Percentiles rank a stretch among this genome's conserved stretches.
These are phyloP conservation scores for Cadophora luteo-olivacea DNA, from an alignment of 2,329 filamentous ascomycete species.

Conservation along the genomic window DNA sequence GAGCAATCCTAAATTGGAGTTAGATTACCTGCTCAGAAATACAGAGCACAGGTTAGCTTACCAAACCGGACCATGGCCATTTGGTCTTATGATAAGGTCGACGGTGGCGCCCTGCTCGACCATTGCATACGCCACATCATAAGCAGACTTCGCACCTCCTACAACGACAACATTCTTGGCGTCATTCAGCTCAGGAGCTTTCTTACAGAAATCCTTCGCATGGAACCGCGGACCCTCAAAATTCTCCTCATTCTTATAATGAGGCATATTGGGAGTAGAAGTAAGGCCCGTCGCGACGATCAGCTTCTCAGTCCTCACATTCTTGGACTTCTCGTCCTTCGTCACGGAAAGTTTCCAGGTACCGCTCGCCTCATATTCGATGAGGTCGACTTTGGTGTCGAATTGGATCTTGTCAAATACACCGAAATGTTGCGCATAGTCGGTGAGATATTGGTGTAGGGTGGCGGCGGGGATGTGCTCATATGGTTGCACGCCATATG, in stretches of 20 bases:
- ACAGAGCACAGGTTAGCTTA: background rate
- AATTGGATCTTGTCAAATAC: background rate
- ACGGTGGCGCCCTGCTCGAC: background rate
- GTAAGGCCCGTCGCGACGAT: background rate
- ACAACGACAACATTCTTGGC: background rate
- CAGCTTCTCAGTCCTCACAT: background rate
- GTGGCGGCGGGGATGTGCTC: background rate
- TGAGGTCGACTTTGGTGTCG: background rate
- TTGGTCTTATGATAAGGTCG: background rate
- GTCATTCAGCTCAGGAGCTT: background rate
- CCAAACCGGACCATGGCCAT: background rate
- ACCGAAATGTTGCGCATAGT: background rate
- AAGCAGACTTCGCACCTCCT: background rate
- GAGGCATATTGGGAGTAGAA: background rate
- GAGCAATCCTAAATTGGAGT: background rate
- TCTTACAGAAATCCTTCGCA: background rate
- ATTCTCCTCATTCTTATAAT: background rate
- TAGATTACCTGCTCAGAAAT: background rate
- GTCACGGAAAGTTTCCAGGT: background rate
- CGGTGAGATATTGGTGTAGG: background rate
- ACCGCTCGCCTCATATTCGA: background rate
- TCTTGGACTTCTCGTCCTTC: background rate
- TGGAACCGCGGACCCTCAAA: background rate
- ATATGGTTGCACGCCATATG: conserved; percentile 47
- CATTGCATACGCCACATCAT: background rate